Evolutionary conservation across 306 rosid species (phyloP), one percentile per base, ranked within the genome.

Genomic region (Aeschynomene evenia): DNA sequence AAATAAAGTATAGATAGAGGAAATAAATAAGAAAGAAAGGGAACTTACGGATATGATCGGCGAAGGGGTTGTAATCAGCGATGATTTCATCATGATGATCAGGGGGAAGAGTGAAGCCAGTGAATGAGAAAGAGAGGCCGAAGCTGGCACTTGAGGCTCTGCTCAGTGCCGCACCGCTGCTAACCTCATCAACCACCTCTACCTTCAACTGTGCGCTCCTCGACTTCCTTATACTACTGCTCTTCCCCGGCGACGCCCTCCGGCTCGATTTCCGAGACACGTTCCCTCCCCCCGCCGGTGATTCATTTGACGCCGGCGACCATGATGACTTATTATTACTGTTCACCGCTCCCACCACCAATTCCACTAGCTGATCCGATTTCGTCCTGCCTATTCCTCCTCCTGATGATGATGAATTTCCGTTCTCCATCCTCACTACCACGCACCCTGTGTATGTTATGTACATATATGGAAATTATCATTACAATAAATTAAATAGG

Each of bases 81-180:
- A 77, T 77, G 46, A 77, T 77, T 31, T 94, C 97, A 39, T 94
- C n/a, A n/a, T n/a, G n/a, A n/a, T n/a, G n/a, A n/a, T n/a, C 99
- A 0, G 89, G 84, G 45, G 96, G 96, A 10, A 91, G 14, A 16
- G 95, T 77, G 86, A 94, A 94, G 58, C 99, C 99, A 22, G 89
- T 94, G 83, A 94, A 94, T 63, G 97, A 89, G 84, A 94, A 91
- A 0, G 99, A 91, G 63, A 94, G 83, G 12, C 97, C 99, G 80
- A 91, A 81, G 84, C 97, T 89, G 42, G 98, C 98, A 50, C 98
- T 94, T 4, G 97, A 91, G 36, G 97, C 99, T 70, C 99, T 76
- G 76, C 99, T 94, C 4, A 94, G 86, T n/a, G 95, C 96, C 5
- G 90, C 97, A 13, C 99, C 96, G 18, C 85, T 88, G 37, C 78